A percentile compares a stretch with the other conserved stretches of the same genome.
Conservation (phyloP, 768 basidiomycete genomes). For the Amanita molliuscula region DNA sequence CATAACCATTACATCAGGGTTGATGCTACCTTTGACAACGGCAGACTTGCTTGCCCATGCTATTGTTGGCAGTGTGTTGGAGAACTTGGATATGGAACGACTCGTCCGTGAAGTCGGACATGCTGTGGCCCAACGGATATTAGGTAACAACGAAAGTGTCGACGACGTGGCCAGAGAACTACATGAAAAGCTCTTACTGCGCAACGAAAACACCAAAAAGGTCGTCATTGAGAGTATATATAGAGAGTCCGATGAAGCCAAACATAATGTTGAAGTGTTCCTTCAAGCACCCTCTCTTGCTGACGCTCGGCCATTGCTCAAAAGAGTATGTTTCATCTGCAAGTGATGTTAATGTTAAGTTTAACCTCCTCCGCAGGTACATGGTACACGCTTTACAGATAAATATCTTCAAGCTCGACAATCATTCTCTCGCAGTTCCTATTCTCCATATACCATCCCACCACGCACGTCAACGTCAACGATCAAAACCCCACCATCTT, state of each 20-base stretch:
- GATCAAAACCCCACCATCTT: conserved; percentile 29
- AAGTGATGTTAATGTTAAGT: conserved; percentile 3
- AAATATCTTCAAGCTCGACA: conserved; percentile 81
- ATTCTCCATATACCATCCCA: conserved; percentile 32
- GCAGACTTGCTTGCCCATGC: conserved; percentile 92
- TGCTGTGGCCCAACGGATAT: conserved; percentile 86
- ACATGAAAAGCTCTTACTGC: conserved; percentile 80
- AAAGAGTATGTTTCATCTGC: conserved; percentile 45
- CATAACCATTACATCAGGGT: conserved; percentile 84
- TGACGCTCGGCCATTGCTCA: conserved; percentile 68
- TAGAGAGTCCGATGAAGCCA: conserved; percentile 79
- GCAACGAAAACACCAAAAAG: conserved; percentile 96
- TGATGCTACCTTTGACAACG: conserved; percentile 94
- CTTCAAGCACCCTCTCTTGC: conserved; percentile 57
- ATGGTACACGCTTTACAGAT: conserved; percentile 94
- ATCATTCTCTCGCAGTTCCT: conserved; percentile 41
- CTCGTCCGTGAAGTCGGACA: conserved; percentile 90
- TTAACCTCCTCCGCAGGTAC: conserved; percentile 44
- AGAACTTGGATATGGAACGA: conserved; percentile 97
- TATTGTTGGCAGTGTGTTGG: conserved; percentile 92
- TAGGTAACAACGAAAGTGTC: conserved; percentile 89
- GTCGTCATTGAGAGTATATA: conserved; percentile 96
- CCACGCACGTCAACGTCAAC: conserved; percentile 29
- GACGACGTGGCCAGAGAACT: conserved; percentile 94
- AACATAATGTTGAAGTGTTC: conserved; percentile 86